Percentiles rank a stretch among this genome's conserved stretches.
Evolutionary conservation across 306 rosid genomes (phyloP).

Genomic region (Lagenaria siceraria): DNA sequence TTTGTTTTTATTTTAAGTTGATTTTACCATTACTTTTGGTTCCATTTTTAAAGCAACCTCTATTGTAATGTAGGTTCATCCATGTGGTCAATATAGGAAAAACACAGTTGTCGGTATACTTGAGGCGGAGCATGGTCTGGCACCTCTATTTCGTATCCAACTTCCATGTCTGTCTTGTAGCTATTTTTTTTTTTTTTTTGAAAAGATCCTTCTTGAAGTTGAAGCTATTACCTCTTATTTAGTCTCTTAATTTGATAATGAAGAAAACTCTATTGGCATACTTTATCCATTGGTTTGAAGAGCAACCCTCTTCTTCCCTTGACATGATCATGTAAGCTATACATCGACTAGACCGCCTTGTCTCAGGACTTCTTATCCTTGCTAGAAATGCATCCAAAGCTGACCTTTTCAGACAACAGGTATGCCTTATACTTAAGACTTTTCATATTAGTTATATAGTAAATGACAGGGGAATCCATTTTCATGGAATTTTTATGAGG

Average conservation of each 20-base stretch:
- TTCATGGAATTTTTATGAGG: neutral
- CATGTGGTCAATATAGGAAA: constrained; percentile 97
- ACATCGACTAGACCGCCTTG: constrained; percentile 91
- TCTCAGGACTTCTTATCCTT: constrained; percentile 91
- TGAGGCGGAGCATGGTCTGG: constrained; percentile 77
- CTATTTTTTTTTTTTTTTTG: no score
- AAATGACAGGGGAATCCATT: neutral
- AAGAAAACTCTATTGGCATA: neutral
- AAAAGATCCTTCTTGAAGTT: no score
- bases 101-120: constrained; percentile 90
- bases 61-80: constrained; percentile 66
- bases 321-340: constrained; percentile 49
- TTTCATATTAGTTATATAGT: neutral
- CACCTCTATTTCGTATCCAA: constrained; percentile 91
- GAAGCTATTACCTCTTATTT: neutral
- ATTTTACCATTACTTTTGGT: neutral
- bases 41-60: constrained; percentile 15
- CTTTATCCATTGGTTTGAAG: neutral
- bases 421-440: constrained; percentile 8
- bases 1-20: neutral
- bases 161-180: neutral
- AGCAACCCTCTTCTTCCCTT: constrained; percentile 27
- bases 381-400: constrained; percentile 86
- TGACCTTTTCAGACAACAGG: constrained; percentile 80
- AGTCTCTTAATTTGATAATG: neutral